Conservation (phyloP, 2,329 filamentous ascomycete genomes). For the Grosmannia huntii region DNA sequence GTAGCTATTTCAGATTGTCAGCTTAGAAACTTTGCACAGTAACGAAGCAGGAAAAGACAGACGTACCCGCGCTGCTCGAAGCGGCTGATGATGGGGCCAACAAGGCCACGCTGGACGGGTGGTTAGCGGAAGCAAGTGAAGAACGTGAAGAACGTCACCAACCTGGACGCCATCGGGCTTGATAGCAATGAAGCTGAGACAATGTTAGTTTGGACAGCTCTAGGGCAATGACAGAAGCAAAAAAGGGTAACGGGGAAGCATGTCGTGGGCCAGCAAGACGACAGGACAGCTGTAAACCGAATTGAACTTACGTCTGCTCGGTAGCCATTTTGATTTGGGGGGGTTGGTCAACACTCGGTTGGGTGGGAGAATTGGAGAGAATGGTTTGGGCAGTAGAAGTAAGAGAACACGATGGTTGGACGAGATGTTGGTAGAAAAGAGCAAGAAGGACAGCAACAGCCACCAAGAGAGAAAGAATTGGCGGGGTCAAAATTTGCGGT, state of each 20-base stretch:
- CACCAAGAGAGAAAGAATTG: slow-evolving; percentile 21
- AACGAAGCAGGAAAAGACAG: slow-evolving; percentile 6
- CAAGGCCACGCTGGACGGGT: slow-evolving; percentile 65
- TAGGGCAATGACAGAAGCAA: neutral
- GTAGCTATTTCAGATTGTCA: slow-evolving; percentile 46
- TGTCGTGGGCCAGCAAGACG: slow-evolving; percentile 11
- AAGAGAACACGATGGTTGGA: neutral
- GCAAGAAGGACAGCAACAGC: slow-evolving; percentile 9
- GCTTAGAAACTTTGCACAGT: slow-evolving; percentile 2
- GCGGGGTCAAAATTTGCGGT: slow-evolving; percentile 27
- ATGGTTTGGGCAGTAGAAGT: slow-evolving; percentile 3
- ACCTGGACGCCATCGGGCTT: slow-evolving; percentile 99
- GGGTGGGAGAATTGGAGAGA: slow-evolving; percentile 18
- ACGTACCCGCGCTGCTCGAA: slow-evolving; percentile 91
- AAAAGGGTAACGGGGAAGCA: neutral
- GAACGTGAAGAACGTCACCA: slow-evolving; percentile 20
- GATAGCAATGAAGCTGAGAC: slow-evolving; percentile 92
- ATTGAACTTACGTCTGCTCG: slow-evolving; percentile 68
- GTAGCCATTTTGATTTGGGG: slow-evolving; percentile 47
- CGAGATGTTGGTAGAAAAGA: slow-evolving; percentile 4
- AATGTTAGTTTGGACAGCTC: slow-evolving; percentile 4
- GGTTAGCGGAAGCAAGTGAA: neutral
- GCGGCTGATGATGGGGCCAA: slow-evolving; percentile 94
- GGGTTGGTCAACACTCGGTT: slow-evolving; percentile 14
- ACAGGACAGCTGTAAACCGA: neutral